These are phyloP conservation scores for Cladobotryum mycophilum DNA, from an alignment of 2,329 filamentous ascomycete genomes.

Conservation along the genomic window DNA sequence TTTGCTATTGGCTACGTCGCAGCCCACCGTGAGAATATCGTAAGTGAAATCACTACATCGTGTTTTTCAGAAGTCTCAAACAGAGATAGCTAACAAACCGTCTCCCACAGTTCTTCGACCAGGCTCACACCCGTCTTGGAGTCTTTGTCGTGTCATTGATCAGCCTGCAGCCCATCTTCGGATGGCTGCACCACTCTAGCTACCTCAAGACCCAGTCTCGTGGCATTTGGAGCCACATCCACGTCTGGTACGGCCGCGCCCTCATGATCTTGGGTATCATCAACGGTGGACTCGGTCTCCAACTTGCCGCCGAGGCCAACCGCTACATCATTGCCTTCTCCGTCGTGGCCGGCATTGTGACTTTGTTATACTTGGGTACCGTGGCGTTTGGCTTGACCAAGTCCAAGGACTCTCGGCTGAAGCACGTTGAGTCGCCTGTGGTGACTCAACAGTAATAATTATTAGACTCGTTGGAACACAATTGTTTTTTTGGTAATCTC, in stretches of 20 bases:
- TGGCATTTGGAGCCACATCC: conserved; percentile 46
- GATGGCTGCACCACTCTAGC: conserved; percentile 50
- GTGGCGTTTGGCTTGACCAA: conserved; percentile 9
- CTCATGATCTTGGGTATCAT: conserved; percentile 54
- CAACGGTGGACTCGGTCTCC: conserved; percentile 57
- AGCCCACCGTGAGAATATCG: conserved; percentile 34
- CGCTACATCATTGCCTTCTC: conserved; percentile 48
- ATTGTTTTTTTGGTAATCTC: background rate
- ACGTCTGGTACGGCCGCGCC: conserved; percentile 57
- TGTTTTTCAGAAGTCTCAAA: background rate
- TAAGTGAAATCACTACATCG: conserved; percentile 27
- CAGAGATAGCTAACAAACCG: conserved; percentile 13
- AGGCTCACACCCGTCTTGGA: conserved; percentile 51
- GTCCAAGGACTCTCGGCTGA: background rate
- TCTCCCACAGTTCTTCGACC: conserved; percentile 42
- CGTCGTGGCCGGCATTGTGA: conserved; percentile 47
- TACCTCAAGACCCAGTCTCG: conserved; percentile 43
- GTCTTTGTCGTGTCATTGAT: conserved; percentile 48
- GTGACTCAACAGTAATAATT: background rate
- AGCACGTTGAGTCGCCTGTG: background rate
- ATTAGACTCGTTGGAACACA: background rate
- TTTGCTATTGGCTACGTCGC: conserved; percentile 51
- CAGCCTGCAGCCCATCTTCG: conserved; percentile 52
- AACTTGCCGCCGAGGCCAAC: conserved; percentile 36
- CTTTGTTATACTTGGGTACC: conserved; percentile 36